Percentiles rank a stretch among this genome's conserved stretches.
Conservation (phyloP, 1,284 basidiomycete genomes). For the Ganoderma lingzhi region DNA sequence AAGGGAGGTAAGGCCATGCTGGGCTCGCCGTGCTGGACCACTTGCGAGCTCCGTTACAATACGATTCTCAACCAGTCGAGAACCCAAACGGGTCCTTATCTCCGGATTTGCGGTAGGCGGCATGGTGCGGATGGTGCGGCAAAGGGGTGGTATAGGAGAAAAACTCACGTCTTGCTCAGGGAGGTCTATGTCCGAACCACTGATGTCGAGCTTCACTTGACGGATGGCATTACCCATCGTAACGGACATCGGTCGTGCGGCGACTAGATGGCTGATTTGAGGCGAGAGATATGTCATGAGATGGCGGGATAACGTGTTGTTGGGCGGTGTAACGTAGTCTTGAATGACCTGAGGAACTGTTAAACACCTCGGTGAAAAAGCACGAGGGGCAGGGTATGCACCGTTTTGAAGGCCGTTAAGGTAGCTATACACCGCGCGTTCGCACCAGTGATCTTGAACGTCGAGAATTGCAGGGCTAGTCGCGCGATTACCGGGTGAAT, state of each 20-base stretch:
- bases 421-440: constrained; percentile 93
- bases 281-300: constrained; percentile 89
- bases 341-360: constrained; percentile 74
- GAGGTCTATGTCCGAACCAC: constrained; percentile 89
- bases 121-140: not conserved
- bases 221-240: constrained; percentile 95
- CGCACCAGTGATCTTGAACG: constrained; percentile 87
- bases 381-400: constrained; percentile 46
- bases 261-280: constrained; percentile 90
- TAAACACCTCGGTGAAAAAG: constrained; percentile 18
- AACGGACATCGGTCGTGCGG: constrained; percentile 91
- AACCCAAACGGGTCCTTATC: not conserved
- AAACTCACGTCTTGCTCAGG: constrained; percentile 89
- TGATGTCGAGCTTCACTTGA: constrained; percentile 97
- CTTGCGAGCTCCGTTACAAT: not conserved
- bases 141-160: not conserved
- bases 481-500: constrained; percentile 85
- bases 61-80: not conserved
- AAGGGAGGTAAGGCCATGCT: not conserved
- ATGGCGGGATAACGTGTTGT: constrained; percentile 86
- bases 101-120: not conserved
- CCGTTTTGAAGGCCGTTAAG: constrained; percentile 84
- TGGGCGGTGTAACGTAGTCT: constrained; percentile 84
- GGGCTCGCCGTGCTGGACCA: not conserved
- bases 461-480: constrained; percentile 83